phyloP scores from a whole-genome alignment of 2,329 filamentous ascomycete genomes.

The Colletotrichum sidae region DNA sequence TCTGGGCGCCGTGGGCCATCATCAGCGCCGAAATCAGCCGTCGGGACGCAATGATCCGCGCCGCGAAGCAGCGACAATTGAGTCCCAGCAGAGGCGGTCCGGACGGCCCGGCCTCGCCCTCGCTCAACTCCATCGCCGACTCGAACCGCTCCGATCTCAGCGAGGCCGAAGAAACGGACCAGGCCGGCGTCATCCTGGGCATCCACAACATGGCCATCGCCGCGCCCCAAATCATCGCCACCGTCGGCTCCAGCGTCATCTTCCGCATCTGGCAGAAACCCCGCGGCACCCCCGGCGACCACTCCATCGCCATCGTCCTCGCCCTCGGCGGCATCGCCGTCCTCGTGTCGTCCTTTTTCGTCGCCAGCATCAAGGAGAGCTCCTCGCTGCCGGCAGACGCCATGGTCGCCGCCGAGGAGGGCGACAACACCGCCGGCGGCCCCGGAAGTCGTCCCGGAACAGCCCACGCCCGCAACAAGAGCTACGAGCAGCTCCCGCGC shows the following conservation, averaged over 20 bases:
- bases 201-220: constrained; percentile 97
- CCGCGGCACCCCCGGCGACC: constrained; percentile 84
- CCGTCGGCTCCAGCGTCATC: constrained; percentile 83
- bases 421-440: constrained; percentile 42
- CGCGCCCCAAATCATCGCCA: constrained; percentile 91
- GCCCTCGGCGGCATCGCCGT: constrained; percentile 86
- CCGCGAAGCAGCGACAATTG: constrained; percentile 45
- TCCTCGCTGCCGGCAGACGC: constrained; percentile 51
- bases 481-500: constrained; percentile 55
- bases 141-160: constrained; percentile 28
- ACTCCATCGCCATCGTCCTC: constrained; percentile 87
- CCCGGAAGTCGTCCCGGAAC: constrained; percentile 42
- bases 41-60: constrained; percentile 72
- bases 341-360: constrained; percentile 80
- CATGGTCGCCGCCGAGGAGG: constrained; percentile 57
- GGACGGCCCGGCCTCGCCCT: constrained; percentile 29
- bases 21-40: constrained; percentile 93
- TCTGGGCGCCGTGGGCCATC: constrained; percentile 96
- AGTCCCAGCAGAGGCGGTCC: constrained; percentile 26
- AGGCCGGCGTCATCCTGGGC: constrained; percentile 90
- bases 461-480: constrained; percentile 52
- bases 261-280: constrained; percentile 91
- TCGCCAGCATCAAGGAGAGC: constrained; percentile 75
- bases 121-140: constrained; percentile 23
- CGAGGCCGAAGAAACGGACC: constrained; percentile 73